Evolutionary conservation across 176 grass and related monocot species (phyloP), one percentile per base, ranked within the genome.

Genomic region (Zea mays): DNA sequence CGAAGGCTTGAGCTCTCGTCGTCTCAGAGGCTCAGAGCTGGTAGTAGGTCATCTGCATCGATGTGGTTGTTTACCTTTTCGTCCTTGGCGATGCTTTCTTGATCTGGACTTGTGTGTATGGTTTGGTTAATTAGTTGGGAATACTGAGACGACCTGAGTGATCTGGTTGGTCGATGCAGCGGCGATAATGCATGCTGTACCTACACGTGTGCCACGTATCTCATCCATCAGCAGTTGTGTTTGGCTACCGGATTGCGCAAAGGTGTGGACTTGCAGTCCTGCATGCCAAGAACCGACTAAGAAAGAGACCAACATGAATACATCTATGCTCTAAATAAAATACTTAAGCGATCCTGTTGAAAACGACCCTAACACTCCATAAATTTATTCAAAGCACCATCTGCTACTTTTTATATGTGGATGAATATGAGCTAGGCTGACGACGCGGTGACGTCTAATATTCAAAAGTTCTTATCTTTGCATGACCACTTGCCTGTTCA

Each of bases 1-100:
- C 0, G 20, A 21, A 52, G 19, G 50, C 58, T 52, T 15, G 17
- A 81, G 17, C 42, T 70, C 67, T 35, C 41, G 4, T 46, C 11
- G 62, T 78, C 12, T 61, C 58, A 33, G 10, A 11, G 8, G 8
- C 34, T 27, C n/a, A n/a, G n/a, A 27, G 27, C 27, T 27, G 27
- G 62, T 19, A 21, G 62, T 19, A 21, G 81, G 71, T 68, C 37
- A 83, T 47, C 81, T 75, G 71, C 21, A 67, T 7, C 65, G 36
- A 9, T 15, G 46, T 72, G 45, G 44, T 70, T 49, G 67, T 69
- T 69, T 70, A 70, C 8, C 20, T 48, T 34, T 48, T 27, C 27
- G 21, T 70, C 17, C 17, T 67, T 57, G 41, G 39, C 5, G 7
- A 7, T 3, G 8, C 5, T 74, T 17, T 35, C 44, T 21, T 70